Evolutionary conservation across 1,284 basidiomycete species (phyloP).

Genomic region (Phlebopus sp.): DNA sequence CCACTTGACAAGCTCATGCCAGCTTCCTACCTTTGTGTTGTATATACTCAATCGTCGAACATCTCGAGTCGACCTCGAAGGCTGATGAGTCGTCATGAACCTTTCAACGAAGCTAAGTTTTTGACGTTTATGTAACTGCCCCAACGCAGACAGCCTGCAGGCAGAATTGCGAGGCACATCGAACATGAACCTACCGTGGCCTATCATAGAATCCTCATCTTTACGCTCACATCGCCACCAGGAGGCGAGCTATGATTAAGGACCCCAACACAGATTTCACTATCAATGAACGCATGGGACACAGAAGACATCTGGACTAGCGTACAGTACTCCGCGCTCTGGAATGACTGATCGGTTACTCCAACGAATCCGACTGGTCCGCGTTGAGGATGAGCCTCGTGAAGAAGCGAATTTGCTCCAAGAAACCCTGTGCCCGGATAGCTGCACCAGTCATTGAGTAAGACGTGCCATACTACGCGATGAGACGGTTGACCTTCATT

Average conservation of each 20-base stretch:
- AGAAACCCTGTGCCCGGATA: slow-evolving; percentile 31
- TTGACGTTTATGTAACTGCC: slow-evolving; percentile 10
- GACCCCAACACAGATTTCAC: too few relatives aligned
- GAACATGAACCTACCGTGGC: slow-evolving; percentile 17
- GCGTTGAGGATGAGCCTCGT: slow-evolving; percentile 35
- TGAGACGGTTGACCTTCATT: slow-evolving; percentile 38
- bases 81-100: slow-evolving; percentile 16
- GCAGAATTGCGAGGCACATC: slow-evolving; percentile 27
- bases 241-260: too few relatives aligned
- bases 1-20: too few relatives aligned
- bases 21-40: too few relatives aligned
- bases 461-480: neutral
- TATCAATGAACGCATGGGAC: neutral
- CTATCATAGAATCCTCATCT: neutral
- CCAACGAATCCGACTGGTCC: slow-evolving; percentile 27
- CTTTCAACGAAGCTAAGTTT: slow-evolving; percentile 11
- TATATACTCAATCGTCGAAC: too few relatives aligned
- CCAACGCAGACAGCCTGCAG: neutral
- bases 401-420: slow-evolving; percentile 38
- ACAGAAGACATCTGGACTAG: neutral
- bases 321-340: neutral
- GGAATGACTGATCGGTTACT: slow-evolving; percentile 5
- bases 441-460: slow-evolving; percentile 19
- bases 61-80: slow-evolving; percentile 6
- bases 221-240: neutral